These are phyloP conservation scores for Trichocladium uniseriatum DNA, from an alignment of 495 filamentous ascomycete genomes.

Conservation along the genomic window DNA sequence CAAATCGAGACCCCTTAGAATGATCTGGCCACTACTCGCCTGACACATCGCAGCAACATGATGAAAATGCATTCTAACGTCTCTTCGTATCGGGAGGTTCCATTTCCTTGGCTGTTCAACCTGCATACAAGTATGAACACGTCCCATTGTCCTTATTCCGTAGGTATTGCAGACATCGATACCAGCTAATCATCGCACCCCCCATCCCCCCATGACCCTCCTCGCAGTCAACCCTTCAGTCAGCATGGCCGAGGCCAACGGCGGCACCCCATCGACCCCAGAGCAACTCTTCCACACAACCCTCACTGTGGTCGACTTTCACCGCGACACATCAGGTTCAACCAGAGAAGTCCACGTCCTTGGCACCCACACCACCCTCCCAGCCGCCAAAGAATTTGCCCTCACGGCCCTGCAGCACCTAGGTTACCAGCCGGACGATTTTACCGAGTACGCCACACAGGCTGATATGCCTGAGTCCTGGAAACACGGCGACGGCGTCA, in stretches of 20 bases:
- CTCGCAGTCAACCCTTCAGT: no score
- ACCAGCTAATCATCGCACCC: no score
- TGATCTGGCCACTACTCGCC: no score
- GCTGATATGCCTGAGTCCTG: constrained; percentile 11
- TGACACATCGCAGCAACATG: no score
- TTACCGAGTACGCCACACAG: constrained; percentile 20
- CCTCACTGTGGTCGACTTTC: constrained; percentile 29
- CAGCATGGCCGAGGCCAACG: constrained; percentile 3
- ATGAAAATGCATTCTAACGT: no score
- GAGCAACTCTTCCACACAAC: constrained; percentile 33
- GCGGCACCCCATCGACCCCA: constrained; percentile 6
- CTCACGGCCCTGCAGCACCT: constrained; percentile 18
- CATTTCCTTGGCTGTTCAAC: no score
- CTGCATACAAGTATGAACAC: no score
- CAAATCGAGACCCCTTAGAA: no score
- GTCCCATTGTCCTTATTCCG: no score
- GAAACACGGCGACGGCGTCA: constrained; percentile 30
- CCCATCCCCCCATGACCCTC: no score
- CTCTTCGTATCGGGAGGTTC: no score
- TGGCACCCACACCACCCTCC: constrained; percentile 28
- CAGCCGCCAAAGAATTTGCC: constrained; percentile 28
- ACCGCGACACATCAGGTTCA: constrained; percentile 24
- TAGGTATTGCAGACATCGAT: no score
- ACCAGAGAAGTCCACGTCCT: constrained; percentile 28
- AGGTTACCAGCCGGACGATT: constrained; percentile 32